Base-by-base conservation (phyloP, 805 yeast genomes). In the Hanseniaspora taiwanica region DNA sequence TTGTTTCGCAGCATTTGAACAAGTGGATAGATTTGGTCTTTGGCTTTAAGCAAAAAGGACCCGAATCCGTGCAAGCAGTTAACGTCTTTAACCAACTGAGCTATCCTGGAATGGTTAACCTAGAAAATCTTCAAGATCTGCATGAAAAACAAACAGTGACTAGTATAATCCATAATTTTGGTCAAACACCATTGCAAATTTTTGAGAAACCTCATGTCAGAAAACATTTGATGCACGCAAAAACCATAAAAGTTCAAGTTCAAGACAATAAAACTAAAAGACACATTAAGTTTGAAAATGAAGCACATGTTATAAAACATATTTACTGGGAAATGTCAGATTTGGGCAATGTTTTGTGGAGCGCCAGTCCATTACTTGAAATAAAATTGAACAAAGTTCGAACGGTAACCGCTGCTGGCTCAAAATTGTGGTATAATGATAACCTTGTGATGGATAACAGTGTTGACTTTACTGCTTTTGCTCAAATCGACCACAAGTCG, bases 131-230 rank as follows among this genome's bases (percentile, higher is more conserved):
- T 42, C 67, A 72, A 44, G 87, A 84, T 52, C 84, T 76, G 27
- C 67, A 71, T 45, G 94, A 85, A 56, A 69, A 78, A 46, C 65
- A 76, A 29, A 89, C 94, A 1, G 68, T 81, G 2, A 80, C 84
- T 18, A 87, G 94, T 1, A 81, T 81, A 49, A 85, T 85, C 39
- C 91, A 86, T 54, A 85, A 85, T 57, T 85, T 85, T 65, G 96
- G 96, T 0, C 96, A 85, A 54, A 85, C 94, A 0, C 96, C 96
- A 1, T 53, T 71, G 37, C 82, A 80, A 48, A 61, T 86, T 9
- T 83, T 86, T 49, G 63, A 61, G 14, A 70, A 69, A 39, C 79
- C 86, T 0, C 95, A 85, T 56, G 78, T 81, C 1, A 46, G 52
- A 20, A 64, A 68, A 40, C 6, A 14, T 13, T 17, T 16, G 7